Conservation (phyloP, 2,329 filamentous ascomycete species). For the Nothopassalora personata region DNA sequence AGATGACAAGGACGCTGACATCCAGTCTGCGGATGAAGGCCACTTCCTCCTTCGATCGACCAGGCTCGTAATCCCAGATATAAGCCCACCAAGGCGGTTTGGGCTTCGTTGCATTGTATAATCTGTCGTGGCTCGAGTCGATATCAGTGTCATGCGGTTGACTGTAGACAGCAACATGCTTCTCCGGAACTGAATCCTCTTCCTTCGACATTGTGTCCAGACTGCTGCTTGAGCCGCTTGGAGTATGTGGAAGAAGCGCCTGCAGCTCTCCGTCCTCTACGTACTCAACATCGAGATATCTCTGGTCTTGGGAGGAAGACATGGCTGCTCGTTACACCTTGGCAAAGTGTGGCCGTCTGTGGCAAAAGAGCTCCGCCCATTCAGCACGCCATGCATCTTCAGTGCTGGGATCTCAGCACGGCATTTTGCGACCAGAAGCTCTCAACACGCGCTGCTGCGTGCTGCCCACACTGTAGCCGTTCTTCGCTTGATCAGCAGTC, state of each 20-base stretch:
- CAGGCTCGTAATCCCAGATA: constrained; percentile 47
- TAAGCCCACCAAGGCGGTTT: constrained; percentile 31
- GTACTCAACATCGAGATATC: not conserved
- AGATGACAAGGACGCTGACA: constrained; percentile 45
- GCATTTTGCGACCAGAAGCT: not conserved
- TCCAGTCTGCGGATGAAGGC: constrained; percentile 35
- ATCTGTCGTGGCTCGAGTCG: constrained; percentile 1
- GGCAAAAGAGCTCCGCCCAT: not conserved
- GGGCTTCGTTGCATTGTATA: not conserved
- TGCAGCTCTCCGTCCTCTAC: not conserved
- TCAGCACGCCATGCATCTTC: constrained; percentile 2
- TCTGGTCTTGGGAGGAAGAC: not conserved
- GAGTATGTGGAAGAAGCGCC: not conserved
- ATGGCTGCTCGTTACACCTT: constrained; percentile 1
- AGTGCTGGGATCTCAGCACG: not conserved
- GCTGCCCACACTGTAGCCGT: not conserved
- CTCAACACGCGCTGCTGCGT: not conserved
- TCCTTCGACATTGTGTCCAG: not conserved
- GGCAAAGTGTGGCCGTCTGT: not conserved
- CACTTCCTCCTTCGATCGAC: constrained; percentile 30
- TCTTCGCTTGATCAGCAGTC: not conserved
- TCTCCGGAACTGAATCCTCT: constrained; percentile 2
- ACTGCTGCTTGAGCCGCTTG: not conserved
- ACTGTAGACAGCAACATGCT: constrained; percentile 2
- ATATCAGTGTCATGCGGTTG: constrained; percentile 5